Percentiles rank a stretch among this genome's conserved stretches.
These are phyloP conservation scores for Penicillium hesseltinei DNA, from an alignment of 2,329 filamentous ascomycete genomes.

Conservation along the genomic window DNA sequence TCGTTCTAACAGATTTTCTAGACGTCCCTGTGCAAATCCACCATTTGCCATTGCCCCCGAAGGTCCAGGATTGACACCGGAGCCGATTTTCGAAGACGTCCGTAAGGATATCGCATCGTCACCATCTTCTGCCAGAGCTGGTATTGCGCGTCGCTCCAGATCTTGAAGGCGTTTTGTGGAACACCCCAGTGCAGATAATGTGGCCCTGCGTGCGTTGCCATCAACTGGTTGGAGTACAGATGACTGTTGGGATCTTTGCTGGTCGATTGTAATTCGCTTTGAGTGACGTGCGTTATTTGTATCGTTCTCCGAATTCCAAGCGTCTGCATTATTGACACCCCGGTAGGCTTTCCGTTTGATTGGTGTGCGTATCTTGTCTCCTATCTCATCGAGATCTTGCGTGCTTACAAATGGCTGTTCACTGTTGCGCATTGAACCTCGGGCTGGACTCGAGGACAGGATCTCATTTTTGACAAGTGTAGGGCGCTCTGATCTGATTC, in stretches of 20 bases:
- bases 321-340: constrained; percentile 3
- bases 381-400: constrained; percentile 58
- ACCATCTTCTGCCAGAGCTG: constrained; percentile 52
- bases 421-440: constrained; percentile 5
- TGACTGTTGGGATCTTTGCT: not conserved
- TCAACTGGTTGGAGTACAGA: constrained; percentile 30
- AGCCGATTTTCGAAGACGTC: not conserved
- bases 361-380: constrained; percentile 39
- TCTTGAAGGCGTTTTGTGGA: constrained; percentile 35
- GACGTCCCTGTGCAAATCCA: constrained; percentile 21
- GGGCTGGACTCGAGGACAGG: constrained; percentile 35
- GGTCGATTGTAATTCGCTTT: not conserved
- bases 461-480: constrained; percentile 38
- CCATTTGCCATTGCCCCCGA: not conserved
- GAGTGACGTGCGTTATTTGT: constrained; percentile 1
- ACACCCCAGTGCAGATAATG: constrained; percentile 5
- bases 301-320: not conserved
- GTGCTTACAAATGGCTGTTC: constrained; percentile 51
- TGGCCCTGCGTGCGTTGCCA: constrained; percentile 22
- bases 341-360: constrained; percentile 35
- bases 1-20: constrained; percentile 35
- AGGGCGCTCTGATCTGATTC: constrained; percentile 9
- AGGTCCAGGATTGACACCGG: not conserved
- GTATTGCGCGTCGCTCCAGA: constrained; percentile 39
- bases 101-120: constrained; percentile 24